Percentiles rank a stretch among this genome's conserved stretches.
phyloP scores from a whole-genome alignment of 2,329 filamentous ascomycete species.

The Blastomyces gilchristii region DNA sequence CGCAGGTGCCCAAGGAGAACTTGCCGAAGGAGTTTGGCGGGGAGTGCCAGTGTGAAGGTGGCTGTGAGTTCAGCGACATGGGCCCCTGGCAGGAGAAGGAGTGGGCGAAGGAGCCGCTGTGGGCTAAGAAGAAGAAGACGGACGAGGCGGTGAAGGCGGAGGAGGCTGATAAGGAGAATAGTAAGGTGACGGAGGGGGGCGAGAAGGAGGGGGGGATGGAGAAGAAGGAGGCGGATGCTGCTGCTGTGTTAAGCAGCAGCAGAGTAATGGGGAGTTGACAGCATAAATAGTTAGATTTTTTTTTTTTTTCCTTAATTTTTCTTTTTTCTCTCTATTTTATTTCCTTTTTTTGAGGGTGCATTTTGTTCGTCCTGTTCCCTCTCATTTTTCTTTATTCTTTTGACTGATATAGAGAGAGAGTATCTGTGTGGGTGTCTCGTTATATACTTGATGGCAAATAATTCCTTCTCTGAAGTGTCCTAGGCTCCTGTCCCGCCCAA shows the following conservation, averaged over 20 bases:
- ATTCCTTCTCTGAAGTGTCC: background rate
- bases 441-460: slow-evolving; percentile 2
- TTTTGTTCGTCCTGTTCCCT: slow-evolving; percentile 6
- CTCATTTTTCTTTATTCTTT: slow-evolving; percentile 4
- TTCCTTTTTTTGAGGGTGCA: slow-evolving; percentile 11
- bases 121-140: slow-evolving; percentile 23
- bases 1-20: slow-evolving; percentile 81
- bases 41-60: slow-evolving; percentile 66
- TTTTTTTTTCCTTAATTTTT: slow-evolving; percentile 4
- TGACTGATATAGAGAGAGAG: slow-evolving; percentile 1
- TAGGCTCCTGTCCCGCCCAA: background rate
- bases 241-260: slow-evolving; percentile 14
- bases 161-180: slow-evolving; percentile 19
- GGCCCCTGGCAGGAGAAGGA: slow-evolving; percentile 64
- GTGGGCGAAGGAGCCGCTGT: slow-evolving; percentile 37
- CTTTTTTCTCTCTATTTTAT: slow-evolving; percentile 9
- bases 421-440: background rate
- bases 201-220: slow-evolving; percentile 11
- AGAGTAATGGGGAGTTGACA: slow-evolving; percentile 16
- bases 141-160: slow-evolving; percentile 11
- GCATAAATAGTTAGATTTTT: slow-evolving; percentile 17
- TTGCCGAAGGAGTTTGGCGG: slow-evolving; percentile 81
- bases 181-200: slow-evolving; percentile 18
- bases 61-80: slow-evolving; percentile 76
- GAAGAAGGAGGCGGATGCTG: slow-evolving; percentile 20